These are phyloP conservation scores for Prunus campanulata DNA, from an alignment of 306 rosid genomes.

Conservation along the genomic window DNA sequence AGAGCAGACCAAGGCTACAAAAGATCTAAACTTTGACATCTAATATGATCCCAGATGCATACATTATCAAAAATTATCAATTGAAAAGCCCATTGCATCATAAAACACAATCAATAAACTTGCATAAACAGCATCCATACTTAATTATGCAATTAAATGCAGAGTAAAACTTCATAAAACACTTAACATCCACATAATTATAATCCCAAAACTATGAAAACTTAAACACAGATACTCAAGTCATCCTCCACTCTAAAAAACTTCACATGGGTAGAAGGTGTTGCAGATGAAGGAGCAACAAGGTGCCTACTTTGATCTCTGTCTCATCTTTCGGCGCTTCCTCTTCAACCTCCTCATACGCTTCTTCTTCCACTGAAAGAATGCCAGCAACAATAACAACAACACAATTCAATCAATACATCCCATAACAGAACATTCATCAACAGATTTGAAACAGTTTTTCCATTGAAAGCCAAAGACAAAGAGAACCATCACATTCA, in stretches of 20 bases:
- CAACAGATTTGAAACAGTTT: background rate
- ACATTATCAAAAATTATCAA: background rate
- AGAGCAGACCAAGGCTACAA: background rate
- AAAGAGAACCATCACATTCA: background rate
- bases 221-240: background rate
- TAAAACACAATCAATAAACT: background rate
- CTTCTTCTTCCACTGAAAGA: slow-evolving; percentile 91
- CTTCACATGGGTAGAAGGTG: background rate
- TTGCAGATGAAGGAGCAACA: background rate
- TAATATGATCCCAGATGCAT: background rate
- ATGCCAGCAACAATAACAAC: no score
- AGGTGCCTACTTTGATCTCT: slow-evolving; percentile 69
- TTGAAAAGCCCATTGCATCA: background rate
- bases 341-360: slow-evolving; percentile 96
- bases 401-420: background rate
- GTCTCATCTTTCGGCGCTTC: slow-evolving; percentile 98
- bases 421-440: background rate
- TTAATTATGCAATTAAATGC: background rate
- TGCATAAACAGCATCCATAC: background rate
- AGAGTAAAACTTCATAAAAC: background rate
- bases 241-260: slow-evolving; percentile 4
- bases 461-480: background rate
- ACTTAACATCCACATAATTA: background rate
- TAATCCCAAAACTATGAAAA: background rate
- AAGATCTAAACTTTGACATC: background rate